Conservation (phyloP, 2,329 filamentous ascomycete species). For the Colletotrichum brevisporum region DNA sequence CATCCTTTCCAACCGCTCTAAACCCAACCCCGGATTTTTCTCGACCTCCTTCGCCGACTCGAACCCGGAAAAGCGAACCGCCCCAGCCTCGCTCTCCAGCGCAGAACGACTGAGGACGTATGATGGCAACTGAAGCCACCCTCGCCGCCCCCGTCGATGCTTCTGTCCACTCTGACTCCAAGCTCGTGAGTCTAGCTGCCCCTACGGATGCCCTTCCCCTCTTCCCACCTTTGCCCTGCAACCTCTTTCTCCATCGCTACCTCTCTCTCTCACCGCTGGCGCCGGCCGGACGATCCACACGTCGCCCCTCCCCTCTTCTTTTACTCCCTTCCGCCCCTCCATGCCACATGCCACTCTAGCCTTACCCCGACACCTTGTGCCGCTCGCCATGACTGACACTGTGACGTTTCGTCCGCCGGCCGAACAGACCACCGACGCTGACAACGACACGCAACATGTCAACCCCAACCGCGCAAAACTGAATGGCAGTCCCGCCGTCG, state of each 20-base stretch:
- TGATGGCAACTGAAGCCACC: slow-evolving; percentile 75
- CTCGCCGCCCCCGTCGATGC: slow-evolving; percentile 68
- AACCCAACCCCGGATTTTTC: slow-evolving; percentile 15
- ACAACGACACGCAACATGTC: slow-evolving; percentile 63
- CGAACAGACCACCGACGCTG: slow-evolving; percentile 50
- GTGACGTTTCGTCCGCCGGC: slow-evolving; percentile 17
- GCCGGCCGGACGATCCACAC: slow-evolving; percentile 17
- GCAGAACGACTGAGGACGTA: slow-evolving; percentile 61
- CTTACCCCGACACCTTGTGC: background rate
- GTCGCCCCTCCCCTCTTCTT: slow-evolving; percentile 5
- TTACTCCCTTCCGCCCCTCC: background rate
- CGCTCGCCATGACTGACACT: slow-evolving; percentile 46
- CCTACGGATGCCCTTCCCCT: slow-evolving; percentile 7
- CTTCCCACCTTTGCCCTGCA: slow-evolving; percentile 1
- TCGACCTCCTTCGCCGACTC: slow-evolving; percentile 40
- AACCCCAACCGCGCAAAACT: slow-evolving; percentile 58
- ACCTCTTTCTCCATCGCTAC: no score
- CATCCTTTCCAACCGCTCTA: slow-evolving; percentile 20
- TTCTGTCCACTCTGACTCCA: slow-evolving; percentile 62
- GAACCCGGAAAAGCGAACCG: slow-evolving; percentile 41
- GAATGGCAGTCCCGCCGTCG: slow-evolving; percentile 64
- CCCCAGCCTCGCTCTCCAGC: slow-evolving; percentile 48
- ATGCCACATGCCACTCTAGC: slow-evolving; percentile 10
- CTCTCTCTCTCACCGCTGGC: slow-evolving; percentile 19
- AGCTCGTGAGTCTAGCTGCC: slow-evolving; percentile 57